Evolutionary conservation across 805 yeast species (phyloP), one percentile per base, ranked within the genome.

Genomic region (Kodamaea leandrae): DNA sequence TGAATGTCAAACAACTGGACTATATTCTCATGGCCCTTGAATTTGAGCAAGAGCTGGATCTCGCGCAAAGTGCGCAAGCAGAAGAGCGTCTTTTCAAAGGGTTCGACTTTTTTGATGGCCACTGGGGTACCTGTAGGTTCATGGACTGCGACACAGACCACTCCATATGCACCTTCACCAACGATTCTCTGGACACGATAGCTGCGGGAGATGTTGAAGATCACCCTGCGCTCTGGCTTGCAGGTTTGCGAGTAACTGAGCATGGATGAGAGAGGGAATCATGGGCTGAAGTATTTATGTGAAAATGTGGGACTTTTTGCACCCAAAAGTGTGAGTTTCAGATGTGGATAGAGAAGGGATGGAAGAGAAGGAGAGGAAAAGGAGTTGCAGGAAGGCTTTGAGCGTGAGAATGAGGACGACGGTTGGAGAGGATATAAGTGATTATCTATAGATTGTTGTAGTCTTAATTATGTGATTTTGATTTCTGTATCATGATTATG

Each of bases 131-230:
- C 72, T 1, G 85, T 70, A 9, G 83, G 81, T 44, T 69, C 70
- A 50, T 83, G 87, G 8, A 71, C 58, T 0, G 89, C 93, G 3
- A 80, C 72, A 35, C 85, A 83, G 4, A 86, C 95, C 2, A 83
- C 74, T 0, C 95, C 93, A 50, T 86, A 86, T 0, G 93, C 89
- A 1, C 95, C 95, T 57, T 83, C 86, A 4, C 95, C 95, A 4
- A 86, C 64, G 4, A 82, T 66, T 43, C 77, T 78, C 14, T 68
- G 64, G 6, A 84, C 73, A 45, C 77, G 77, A 55, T 79, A 85
- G 48, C 76, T 78, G 35, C 76, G 72, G 3, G 83, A 77, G 12
- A 84, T 76, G 51, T 82, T 82, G 61, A 82, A 84, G 2, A 80
- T 73, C 6, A 45, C 43, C 27, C 30, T 35, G 14, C 13, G 26